These are phyloP conservation scores for Poa pratensis DNA, from an alignment of 176 grass and related monocot species.

Conservation along the genomic window DNA sequence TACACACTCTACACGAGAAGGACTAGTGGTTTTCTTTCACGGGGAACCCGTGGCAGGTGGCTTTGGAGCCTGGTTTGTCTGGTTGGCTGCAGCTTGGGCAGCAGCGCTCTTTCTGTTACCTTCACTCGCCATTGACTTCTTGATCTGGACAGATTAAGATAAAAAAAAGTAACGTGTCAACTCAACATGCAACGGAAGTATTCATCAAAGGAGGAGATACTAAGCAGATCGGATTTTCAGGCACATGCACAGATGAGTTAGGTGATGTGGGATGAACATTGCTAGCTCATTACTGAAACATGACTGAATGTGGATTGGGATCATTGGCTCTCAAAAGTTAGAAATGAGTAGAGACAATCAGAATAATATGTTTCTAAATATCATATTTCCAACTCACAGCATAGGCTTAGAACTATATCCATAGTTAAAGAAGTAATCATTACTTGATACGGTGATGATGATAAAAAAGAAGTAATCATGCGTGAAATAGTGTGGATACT, in stretches of 20 bases:
- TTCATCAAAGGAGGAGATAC: not conserved
- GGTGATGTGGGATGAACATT: not conserved
- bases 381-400: constrained; percentile 15
- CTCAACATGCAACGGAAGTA: constrained; percentile 3
- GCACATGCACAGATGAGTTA: not conserved
- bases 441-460: not conserved
- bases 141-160: constrained; percentile 50
- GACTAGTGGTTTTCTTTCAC: constrained; percentile 38
- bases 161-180: constrained; percentile 16
- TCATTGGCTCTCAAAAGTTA: constrained; percentile 5
- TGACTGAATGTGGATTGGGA: not conserved
- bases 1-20: constrained; percentile 23
- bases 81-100: constrained; percentile 54
- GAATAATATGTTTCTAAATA: constrained; percentile 12
- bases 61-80: constrained; percentile 66
- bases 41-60: constrained; percentile 55
- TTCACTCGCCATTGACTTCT: constrained; percentile 66
- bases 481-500: not conserved
- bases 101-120: constrained; percentile 52
- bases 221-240: constrained; percentile 14
- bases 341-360: not conserved
- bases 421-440: constrained; percentile 6
- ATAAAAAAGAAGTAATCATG: constrained; percentile 16
- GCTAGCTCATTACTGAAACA: constrained; percentile 6
- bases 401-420: not conserved